Evolutionary conservation across 1,284 basidiomycete species (phyloP), one percentile per base, ranked within the genome.

Genomic region (Vanrija humicola): DNA sequence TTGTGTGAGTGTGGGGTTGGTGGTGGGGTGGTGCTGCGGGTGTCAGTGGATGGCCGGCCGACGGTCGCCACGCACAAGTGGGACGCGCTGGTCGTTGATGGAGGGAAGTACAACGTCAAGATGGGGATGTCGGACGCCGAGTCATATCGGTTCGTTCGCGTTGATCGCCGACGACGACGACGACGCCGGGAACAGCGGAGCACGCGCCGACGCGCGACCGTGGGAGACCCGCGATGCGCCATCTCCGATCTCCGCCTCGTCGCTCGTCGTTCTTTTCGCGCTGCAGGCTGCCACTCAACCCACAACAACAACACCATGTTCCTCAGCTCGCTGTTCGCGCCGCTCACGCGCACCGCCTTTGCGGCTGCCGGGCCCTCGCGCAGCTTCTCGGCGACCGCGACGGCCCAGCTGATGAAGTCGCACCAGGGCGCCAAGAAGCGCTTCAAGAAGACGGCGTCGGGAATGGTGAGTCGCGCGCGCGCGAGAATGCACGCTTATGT

Each of bases 351-450:
- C 46, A 23, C 34, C 46, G 21, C 34, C 9, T 15, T 34, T 2
- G 12, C 28, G 5, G 5, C 18, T 16, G 18, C 34, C 44, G 45
- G 49, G 14, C 56, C 52, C 10, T 48, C 58, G 10, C 55, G 56
- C 43, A 51, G 39, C 23, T 54, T 63, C 51, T 56, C 59, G 8
- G 56, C 52, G 2, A 43, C 57, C 7, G 10, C 40, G 16, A 54
- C 55, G 15, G 43, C 50, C 16, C 48, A 63, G 43, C 61, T 68
- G 52, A 50, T 71, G 26, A 73, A 71, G 55, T 57, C 62, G 3
- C 70, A 73, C 55, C 64, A 64, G 19, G 69, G 69, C 9, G 59
- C 67, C 25, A 69, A 68, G 61, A 73, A 73, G 62, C 53, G 70
- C n/a, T 73, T 71, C 59, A 58, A 59, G 40, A 43, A 54, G n/a